phyloP scores from a whole-genome alignment of 2,329 filamentous ascomycete species.

The Pseudogymnoascus sp. region DNA sequence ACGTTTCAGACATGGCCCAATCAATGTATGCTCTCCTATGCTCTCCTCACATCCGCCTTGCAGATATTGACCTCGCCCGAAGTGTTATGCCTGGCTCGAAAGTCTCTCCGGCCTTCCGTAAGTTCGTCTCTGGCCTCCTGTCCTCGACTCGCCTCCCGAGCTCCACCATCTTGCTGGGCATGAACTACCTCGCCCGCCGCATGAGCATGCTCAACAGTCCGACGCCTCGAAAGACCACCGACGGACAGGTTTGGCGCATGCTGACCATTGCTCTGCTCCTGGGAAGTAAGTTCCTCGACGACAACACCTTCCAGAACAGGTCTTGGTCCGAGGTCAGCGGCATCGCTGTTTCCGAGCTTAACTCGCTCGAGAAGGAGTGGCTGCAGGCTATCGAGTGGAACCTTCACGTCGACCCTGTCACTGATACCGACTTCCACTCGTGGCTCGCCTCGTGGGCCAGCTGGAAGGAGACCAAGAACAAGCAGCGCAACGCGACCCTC shows the following conservation, averaged over 20 bases:
- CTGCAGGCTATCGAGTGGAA: conserved; percentile 58
- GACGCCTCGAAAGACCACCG: conserved; percentile 32
- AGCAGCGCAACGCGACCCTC: conserved; percentile 26
- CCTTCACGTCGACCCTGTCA: conserved; percentile 58
- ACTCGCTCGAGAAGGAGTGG: conserved; percentile 61
- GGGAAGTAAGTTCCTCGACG: conserved; percentile 68
- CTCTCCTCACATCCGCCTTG: conserved; percentile 42
- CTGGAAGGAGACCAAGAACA: conserved; percentile 41
- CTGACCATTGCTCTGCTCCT: conserved; percentile 60
- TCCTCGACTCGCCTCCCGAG: conserved; percentile 64
- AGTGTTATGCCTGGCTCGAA: conserved; percentile 53
- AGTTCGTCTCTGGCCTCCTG: conserved; percentile 65
- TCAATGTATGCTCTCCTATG: conserved; percentile 54
- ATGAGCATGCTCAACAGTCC: conserved; percentile 48
- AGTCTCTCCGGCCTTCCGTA: conserved; percentile 57
- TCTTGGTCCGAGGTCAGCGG: conserved; percentile 71
- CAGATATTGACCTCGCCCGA: conserved; percentile 55
- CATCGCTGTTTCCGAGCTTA: conserved; percentile 59
- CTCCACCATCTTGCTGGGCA: conserved; percentile 61
- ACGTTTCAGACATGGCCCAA: conserved; percentile 64
- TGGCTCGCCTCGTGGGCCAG: conserved; percentile 61
- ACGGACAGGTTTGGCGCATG: conserved; percentile 58
- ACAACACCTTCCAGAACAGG: conserved; percentile 72
- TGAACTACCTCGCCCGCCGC: conserved; percentile 59
- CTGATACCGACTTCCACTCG: conserved; percentile 51